phyloP scores from a whole-genome alignment of 768 basidiomycete species.

The Ramaria sp. region DNA sequence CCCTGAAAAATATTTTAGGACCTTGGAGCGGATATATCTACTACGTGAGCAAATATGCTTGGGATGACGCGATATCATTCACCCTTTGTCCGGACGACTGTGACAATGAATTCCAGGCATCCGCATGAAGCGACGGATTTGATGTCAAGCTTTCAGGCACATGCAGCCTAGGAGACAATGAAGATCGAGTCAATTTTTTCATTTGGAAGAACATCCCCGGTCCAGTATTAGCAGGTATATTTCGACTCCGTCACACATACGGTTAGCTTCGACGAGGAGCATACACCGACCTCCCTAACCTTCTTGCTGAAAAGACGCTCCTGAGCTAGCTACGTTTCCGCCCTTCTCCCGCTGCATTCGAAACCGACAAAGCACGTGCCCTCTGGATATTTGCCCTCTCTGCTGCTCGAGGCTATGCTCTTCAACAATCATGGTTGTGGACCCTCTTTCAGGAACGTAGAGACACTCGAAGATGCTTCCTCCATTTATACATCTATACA shows the following conservation, averaged over 20 bases:
- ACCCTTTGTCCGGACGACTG: no score
- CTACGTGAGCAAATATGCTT: no score
- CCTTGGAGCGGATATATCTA: neutral
- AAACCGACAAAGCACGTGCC: conserved; percentile 16
- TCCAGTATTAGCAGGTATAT: neutral
- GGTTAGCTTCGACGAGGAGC: neutral
- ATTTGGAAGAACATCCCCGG: conserved; percentile 17
- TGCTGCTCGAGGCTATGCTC: conserved; percentile 15
- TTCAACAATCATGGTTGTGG: conserved; percentile 21
- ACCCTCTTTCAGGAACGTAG: conserved; percentile 17
- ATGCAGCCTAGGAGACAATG: conserved; percentile 11
- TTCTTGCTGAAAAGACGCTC: conserved; percentile 21
- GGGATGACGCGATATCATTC: no score
- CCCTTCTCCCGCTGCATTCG: conserved; percentile 18
- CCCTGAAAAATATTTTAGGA: conserved; percentile 2
- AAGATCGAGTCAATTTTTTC: conserved; percentile 10
- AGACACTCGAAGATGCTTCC: neutral
- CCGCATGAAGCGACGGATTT: conserved; percentile 8
- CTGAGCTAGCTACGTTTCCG: conserved; percentile 20
- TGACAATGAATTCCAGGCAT: conserved; percentile 9
- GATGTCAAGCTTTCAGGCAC: conserved; percentile 14
- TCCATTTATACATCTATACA: neutral
- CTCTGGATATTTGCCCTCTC: conserved; percentile 25
- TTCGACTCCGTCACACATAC: neutral
- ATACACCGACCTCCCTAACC: no score